Evolutionary conservation across 2,329 filamentous ascomycete genomes (phyloP).

Genomic region (Cordyceps tenuipes): DNA sequence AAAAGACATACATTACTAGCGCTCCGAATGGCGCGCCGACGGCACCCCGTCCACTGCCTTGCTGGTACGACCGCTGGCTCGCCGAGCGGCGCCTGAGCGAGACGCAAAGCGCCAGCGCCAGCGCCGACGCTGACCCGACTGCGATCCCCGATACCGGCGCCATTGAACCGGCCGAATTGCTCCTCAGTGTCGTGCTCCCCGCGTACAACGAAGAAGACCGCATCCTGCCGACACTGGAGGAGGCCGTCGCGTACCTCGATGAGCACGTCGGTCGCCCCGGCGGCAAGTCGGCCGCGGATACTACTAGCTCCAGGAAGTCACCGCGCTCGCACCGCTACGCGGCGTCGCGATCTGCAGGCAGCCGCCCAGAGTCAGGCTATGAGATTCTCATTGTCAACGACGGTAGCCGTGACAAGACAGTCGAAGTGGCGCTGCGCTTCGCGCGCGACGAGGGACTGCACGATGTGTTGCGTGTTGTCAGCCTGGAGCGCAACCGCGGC

Average conservation of each 20-base stretch:
- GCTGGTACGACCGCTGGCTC: conserved; percentile 77
- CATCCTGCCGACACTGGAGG: conserved; percentile 75
- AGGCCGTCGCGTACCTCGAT: conserved; percentile 83
- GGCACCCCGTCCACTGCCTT: conserved; percentile 53
- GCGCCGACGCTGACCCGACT: neutral
- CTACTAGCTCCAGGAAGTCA: conserved; percentile 22
- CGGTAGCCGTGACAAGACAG: conserved; percentile 75
- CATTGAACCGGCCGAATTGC: conserved; percentile 70
- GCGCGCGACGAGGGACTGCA: conserved; percentile 65
- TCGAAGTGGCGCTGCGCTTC: conserved; percentile 71
- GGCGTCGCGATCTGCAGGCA: neutral
- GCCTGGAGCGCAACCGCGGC: conserved; percentile 72
- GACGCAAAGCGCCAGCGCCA: conserved; percentile 21
- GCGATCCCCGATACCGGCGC: conserved; percentile 40
- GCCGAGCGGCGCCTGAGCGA: conserved; percentile 48
- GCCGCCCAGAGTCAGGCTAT: conserved; percentile 45
- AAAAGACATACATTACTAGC: conserved; percentile 79
- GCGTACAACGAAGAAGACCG: conserved; percentile 91
- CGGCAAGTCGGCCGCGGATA: conserved; percentile 13
- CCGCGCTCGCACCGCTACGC: conserved; percentile 21
- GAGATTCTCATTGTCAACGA: conserved; percentile 91
- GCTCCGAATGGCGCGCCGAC: conserved; percentile 42
- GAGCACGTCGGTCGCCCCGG: conserved; percentile 54
- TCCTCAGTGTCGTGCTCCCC: conserved; percentile 85
- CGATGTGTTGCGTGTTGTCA: conserved; percentile 73